Conservation (phyloP, 306 rosid genomes). For the Morella rubra region DNA sequence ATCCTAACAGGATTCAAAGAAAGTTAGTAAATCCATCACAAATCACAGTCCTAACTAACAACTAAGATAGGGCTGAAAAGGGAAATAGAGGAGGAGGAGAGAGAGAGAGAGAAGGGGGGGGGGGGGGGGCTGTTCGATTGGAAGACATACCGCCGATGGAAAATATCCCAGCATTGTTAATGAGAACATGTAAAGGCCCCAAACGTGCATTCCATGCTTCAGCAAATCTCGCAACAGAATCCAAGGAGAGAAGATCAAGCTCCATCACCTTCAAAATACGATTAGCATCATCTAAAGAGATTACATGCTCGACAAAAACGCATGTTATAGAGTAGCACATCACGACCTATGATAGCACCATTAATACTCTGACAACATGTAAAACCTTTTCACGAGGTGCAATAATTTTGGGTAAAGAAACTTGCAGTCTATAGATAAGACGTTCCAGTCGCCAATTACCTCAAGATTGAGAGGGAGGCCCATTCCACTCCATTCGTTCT, state of each 20-base stretch:
- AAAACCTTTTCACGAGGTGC: neutral
- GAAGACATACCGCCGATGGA: conserved; percentile 79
- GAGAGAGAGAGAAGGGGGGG: neutral
- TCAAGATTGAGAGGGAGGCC: conserved; percentile 91
- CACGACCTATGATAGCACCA: neutral
- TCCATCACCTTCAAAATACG: conserved; percentile 64
- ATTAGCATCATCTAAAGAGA: neutral
- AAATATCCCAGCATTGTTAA: conserved; percentile 96
- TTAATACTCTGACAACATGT: neutral
- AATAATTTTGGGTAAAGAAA: neutral
- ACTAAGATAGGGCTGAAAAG: conserved; percentile 6
- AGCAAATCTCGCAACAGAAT: conserved; percentile 81
- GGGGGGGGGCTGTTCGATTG: neutral
- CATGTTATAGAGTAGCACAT: neutral
- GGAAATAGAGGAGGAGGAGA: conserved; percentile 13
- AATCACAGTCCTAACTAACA: neutral
- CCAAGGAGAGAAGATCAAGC: conserved; percentile 92
- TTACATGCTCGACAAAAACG: neutral
- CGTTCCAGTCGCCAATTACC: conserved; percentile 37
- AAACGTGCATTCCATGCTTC: conserved; percentile 87
- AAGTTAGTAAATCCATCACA: neutral
- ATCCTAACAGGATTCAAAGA: neutral
- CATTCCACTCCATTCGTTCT: conserved; percentile 70
- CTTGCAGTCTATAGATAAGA: conserved; percentile 4
- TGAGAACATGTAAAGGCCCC: conserved; percentile 85